These are phyloP conservation scores for Zymoseptoria tritici DNA, from an alignment of 2,329 filamentous ascomycete genomes.

Conservation along the genomic window DNA sequence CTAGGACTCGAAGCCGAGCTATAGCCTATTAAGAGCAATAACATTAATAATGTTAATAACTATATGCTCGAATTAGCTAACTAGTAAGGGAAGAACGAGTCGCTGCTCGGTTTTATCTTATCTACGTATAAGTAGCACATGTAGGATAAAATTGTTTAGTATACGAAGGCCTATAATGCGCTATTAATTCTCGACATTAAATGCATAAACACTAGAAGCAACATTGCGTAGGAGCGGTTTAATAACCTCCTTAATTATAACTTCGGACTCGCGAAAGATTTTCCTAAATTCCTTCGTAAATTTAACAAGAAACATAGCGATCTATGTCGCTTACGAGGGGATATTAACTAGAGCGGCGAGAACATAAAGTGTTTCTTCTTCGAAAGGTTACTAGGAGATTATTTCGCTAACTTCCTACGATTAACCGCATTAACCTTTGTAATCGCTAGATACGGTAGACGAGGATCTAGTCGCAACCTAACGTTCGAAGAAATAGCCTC, in stretches of 20 bases:
- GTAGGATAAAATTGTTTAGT: no score
- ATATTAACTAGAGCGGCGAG: no score
- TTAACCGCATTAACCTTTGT: background rate
- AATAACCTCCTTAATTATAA: background rate
- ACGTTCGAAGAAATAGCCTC: no score
- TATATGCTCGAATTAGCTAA: background rate
- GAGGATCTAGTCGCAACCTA: background rate
- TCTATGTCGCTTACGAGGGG: no score
- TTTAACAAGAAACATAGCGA: background rate
- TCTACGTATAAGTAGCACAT: background rate
- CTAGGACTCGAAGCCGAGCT: background rate
- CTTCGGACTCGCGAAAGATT: background rate
- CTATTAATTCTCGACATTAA: no score
- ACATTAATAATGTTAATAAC: background rate
- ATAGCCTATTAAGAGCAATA: background rate
- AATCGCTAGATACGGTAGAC: background rate
- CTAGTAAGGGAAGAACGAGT: background rate
- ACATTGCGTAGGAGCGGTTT: background rate
- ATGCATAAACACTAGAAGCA: no score
- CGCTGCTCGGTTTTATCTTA: background rate
- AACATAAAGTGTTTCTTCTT: no score
- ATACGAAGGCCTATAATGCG: no score
- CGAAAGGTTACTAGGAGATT: no score
- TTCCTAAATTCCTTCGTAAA: background rate
- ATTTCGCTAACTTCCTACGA: no score